phyloP scores from a whole-genome alignment of 2,329 filamentous ascomycete genomes.

The Neonectria coccinea region DNA sequence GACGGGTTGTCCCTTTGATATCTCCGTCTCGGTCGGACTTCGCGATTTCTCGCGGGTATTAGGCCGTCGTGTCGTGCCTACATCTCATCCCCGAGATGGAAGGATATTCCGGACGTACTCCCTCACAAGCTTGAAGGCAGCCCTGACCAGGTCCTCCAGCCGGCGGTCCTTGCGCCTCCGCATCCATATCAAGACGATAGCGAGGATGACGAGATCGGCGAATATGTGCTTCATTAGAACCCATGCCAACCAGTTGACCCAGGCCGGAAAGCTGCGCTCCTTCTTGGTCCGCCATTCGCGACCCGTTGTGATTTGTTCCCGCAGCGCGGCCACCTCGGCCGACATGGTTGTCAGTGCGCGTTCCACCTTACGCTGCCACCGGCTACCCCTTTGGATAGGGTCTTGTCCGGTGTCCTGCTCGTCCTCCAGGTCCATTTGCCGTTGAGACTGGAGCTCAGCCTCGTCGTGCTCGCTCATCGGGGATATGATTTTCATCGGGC shows the following conservation, averaged over 20 bases:
- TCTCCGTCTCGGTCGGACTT: neutral
- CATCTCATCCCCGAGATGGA: slow-evolving; percentile 63
- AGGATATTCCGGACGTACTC: slow-evolving; percentile 71
- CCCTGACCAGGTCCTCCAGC: slow-evolving; percentile 79
- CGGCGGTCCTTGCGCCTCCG: slow-evolving; percentile 76
- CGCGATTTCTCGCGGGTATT: neutral
- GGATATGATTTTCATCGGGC: slow-evolving; percentile 77
- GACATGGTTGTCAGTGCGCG: slow-evolving; percentile 88
- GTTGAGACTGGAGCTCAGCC: slow-evolving; percentile 66
- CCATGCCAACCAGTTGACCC: slow-evolving; percentile 79
- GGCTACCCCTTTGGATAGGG: slow-evolving; percentile 55
- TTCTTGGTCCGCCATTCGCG: slow-evolving; percentile 77
- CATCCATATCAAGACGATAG: slow-evolving; percentile 77
- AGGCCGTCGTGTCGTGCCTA: neutral
- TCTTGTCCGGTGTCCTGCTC: slow-evolving; percentile 54
- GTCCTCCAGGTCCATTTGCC: slow-evolving; percentile 60
- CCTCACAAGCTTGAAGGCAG: slow-evolving; percentile 66
- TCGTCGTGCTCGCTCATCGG: slow-evolving; percentile 89
- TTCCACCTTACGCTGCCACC: slow-evolving; percentile 87
- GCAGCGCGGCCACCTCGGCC: slow-evolving; percentile 88
- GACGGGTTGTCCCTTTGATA: neutral
- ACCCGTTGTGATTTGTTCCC: slow-evolving; percentile 87
- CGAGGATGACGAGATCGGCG: slow-evolving; percentile 75
- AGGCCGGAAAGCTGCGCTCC: slow-evolving; percentile 73
- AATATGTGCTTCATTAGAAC: slow-evolving; percentile 77